Percentiles rank a stretch among this genome's conserved stretches.
phyloP scores from a whole-genome alignment of 2,329 filamentous ascomycete species.

The Penicillium sp. region DNA sequence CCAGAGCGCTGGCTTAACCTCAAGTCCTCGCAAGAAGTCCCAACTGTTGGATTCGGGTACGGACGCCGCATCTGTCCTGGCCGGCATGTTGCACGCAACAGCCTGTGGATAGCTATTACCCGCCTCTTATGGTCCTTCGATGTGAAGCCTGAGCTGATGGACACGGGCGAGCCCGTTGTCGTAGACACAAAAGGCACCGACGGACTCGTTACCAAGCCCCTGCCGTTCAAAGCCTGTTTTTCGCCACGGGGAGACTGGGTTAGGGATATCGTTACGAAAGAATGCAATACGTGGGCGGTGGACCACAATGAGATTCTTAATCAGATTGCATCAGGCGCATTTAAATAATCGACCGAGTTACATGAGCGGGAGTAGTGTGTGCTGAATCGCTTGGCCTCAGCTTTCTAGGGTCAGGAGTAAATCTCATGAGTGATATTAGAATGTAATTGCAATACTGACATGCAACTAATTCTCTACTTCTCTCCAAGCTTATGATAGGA shows the following conservation, averaged over 20 bases:
- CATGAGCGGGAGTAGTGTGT: too few relatives aligned
- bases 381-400: too few relatives aligned
- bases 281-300: too few relatives aligned
- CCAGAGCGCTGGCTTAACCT: conserved; percentile 36
- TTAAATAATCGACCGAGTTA: too few relatives aligned
- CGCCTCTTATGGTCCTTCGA: conserved; percentile 48
- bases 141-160: conserved; percentile 15
- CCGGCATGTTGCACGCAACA: conserved; percentile 25
- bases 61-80: conserved; percentile 49
- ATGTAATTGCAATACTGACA: too few relatives aligned
- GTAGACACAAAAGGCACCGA: conserved; percentile 22
- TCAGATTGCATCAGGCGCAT: too few relatives aligned
- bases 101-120: conserved; percentile 53
- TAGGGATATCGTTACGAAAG: too few relatives aligned
- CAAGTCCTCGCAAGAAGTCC: conserved; percentile 48
- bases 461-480: too few relatives aligned
- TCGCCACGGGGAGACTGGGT: conserved; percentile 17
- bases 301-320: too few relatives aligned
- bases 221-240: conserved; percentile 25
- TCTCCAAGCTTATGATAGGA: too few relatives aligned
- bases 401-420: too few relatives aligned
- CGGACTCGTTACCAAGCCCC: conserved; percentile 21
- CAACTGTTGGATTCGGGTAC: conserved; percentile 53
- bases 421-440: too few relatives aligned
- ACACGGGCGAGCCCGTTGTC: conserved; percentile 17